These are phyloP conservation scores for Podaxis carcinomalis DNA, from an alignment of 768 basidiomycete genomes.

Conservation along the genomic window DNA sequence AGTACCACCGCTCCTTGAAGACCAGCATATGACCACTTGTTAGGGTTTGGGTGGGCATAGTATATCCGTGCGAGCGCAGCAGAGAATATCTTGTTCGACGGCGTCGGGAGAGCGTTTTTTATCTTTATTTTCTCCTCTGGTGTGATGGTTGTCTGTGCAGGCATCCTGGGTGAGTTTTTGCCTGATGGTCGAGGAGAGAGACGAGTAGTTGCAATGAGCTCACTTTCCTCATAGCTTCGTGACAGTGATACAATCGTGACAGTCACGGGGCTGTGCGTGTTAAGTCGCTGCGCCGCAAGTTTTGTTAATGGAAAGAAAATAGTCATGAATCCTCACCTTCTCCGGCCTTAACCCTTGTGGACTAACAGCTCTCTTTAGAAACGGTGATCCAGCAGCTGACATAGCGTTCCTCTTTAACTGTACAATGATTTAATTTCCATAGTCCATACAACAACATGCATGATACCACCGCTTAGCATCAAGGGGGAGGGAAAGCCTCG, in stretches of 20 bases:
- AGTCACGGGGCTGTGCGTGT: constrained; percentile 4
- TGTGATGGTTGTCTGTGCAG: constrained; percentile 64
- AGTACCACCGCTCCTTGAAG: constrained; percentile 84
- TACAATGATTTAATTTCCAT: background rate
- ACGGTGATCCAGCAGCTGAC: background rate
- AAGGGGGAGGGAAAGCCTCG: background rate
- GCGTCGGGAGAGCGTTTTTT: constrained; percentile 52
- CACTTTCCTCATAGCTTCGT: background rate
- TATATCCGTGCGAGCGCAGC: constrained; percentile 89
- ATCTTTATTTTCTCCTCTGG: constrained; percentile 77
- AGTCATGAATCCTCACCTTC: background rate
- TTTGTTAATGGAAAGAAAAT: no score
- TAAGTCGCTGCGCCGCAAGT: background rate
- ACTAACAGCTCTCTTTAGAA: no score
- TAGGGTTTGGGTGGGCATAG: constrained; percentile 75
- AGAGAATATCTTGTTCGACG: constrained; percentile 68
- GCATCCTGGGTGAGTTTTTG: constrained; percentile 42
- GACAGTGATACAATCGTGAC: constrained; percentile 8
- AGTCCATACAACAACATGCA: background rate
- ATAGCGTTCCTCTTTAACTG: background rate
- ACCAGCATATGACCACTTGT: constrained; percentile 83
- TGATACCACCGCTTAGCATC: background rate
- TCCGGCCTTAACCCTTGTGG: background rate
- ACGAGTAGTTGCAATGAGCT: background rate
- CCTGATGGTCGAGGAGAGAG: constrained; percentile 1